Conservation (phyloP, 306 rosid species). For the Castanea crenata region DNA sequence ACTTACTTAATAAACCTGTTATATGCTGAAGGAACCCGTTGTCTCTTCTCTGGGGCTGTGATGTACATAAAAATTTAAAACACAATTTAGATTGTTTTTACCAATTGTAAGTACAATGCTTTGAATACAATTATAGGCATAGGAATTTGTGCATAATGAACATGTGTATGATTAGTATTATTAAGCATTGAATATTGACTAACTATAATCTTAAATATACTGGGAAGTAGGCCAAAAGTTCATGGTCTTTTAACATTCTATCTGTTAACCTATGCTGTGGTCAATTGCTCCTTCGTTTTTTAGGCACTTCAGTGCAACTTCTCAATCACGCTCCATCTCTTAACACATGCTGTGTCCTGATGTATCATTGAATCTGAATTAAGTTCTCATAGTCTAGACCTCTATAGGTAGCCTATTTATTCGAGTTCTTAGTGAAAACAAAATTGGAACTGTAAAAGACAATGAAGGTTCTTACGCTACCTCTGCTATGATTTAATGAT, state of each 20-base stretch:
- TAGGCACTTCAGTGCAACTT: neutral
- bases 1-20: constrained; percentile 94
- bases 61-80: constrained; percentile 15
- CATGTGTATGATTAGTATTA: neutral
- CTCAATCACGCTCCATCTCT: neutral
- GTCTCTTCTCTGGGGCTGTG: constrained; percentile 96
- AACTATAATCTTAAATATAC: no score
- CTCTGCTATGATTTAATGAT: constrained; percentile 39
- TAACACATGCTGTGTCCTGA: no score
- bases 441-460: constrained; percentile 23
- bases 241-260: constrained; percentile 9
- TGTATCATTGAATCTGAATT: no score
- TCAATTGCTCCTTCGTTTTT: neutral
- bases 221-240: neutral
- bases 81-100: neutral
- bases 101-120: neutral
- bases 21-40: constrained; percentile 98
- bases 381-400: neutral
- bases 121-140: no score
- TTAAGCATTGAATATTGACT: neutral
- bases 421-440: constrained; percentile 15
- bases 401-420: constrained; percentile 17
- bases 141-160: neutral
- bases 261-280: constrained; percentile 12
- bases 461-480: constrained; percentile 33